Evolutionary conservation across 805 yeast species (phyloP).

Genomic region (Hanseniaspora valbyensis): DNA sequence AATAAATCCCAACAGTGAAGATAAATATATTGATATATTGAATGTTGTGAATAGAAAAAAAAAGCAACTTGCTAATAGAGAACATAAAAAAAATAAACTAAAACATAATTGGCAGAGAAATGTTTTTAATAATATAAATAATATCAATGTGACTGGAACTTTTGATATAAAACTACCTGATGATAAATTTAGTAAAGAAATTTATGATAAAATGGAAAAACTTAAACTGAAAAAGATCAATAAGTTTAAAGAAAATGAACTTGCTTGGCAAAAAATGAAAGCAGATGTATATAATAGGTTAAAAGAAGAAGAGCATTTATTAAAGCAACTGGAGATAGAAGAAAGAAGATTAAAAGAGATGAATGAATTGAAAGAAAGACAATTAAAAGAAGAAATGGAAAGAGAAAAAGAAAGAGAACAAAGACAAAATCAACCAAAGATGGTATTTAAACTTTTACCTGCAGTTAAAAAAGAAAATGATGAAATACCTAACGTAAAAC

Average conservation of each 20-base stretch:
- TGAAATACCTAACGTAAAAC: neutral
- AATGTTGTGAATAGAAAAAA: neutral
- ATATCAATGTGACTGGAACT: neutral
- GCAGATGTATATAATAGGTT: neutral
- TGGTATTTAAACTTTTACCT: constrained; percentile 7
- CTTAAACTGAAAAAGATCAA: constrained; percentile 4
- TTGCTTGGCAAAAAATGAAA: constrained; percentile 13
- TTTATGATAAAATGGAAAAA: constrained; percentile 1
- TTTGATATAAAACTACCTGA: constrained; percentile 6
- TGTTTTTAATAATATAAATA: neutral
- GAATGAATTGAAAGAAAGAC: constrained; percentile 6
- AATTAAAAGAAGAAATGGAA: neutral
- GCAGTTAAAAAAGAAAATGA: neutral
- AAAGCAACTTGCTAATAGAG: neutral
- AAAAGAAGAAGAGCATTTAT: constrained; percentile 1
- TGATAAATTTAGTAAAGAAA: constrained; percentile 8
- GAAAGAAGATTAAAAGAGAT: constrained; percentile 6
- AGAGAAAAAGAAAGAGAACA: neutral
- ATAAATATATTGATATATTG: neutral
- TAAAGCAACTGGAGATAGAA: constrained; percentile 12
- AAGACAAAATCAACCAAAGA: neutral
- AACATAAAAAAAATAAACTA: neutral
- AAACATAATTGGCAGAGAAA: constrained; percentile 4
- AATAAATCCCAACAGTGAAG: neutral
- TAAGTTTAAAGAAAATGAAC: constrained; percentile 12